Evolutionary conservation across 768 basidiomycete genomes (phyloP).

Genomic region (Psilocybe subaeruginosa): DNA sequence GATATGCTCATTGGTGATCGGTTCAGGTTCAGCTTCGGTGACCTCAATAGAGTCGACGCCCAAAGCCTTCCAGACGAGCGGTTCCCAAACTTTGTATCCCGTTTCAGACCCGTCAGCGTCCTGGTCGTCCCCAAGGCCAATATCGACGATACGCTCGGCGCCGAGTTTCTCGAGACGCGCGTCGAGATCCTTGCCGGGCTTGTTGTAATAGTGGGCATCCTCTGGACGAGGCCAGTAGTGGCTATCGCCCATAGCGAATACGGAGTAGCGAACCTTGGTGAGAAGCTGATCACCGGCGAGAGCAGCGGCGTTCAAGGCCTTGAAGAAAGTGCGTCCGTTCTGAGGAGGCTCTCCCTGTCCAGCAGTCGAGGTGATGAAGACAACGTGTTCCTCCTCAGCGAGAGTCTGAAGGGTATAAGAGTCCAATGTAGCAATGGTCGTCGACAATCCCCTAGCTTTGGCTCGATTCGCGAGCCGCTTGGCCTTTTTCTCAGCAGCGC

Average conservation of each 20-base stretch:
- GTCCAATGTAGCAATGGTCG: slow-evolving; percentile 78
- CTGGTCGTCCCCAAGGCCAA: slow-evolving; percentile 96
- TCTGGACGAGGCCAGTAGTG: slow-evolving; percentile 99
- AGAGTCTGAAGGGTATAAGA: slow-evolving; percentile 78
- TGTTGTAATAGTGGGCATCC: slow-evolving; percentile 99
- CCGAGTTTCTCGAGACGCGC: slow-evolving; percentile 78
- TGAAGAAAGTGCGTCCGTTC: slow-evolving; percentile 91
- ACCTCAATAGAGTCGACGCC: slow-evolving; percentile 91
- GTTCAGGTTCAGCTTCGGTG: slow-evolving; percentile 90
- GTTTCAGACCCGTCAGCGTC: slow-evolving; percentile 96
- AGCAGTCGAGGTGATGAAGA: slow-evolving; percentile 89
- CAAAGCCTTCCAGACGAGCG: slow-evolving; percentile 88
- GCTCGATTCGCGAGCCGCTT: slow-evolving; percentile 85
- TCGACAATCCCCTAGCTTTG: slow-evolving; percentile 81
- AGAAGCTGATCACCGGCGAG: slow-evolving; percentile 62
- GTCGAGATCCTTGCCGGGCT: slow-evolving; percentile 90
- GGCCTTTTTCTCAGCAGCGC: slow-evolving; percentile 94
- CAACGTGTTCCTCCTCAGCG: slow-evolving; percentile 74
- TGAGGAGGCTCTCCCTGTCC: slow-evolving; percentile 99
- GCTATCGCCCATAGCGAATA: slow-evolving; percentile 97
- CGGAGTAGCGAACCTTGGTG: slow-evolving; percentile 70
- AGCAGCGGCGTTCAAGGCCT: slow-evolving; percentile 73
- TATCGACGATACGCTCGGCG: slow-evolving; percentile 67
- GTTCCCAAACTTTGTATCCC: slow-evolving; percentile 97
- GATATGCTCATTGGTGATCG: slow-evolving; percentile 99